Evolutionary conservation across 2,329 filamentous ascomycete species (phyloP), one percentile per base, ranked within the genome.

Genomic region (Onygenales sp.): DNA sequence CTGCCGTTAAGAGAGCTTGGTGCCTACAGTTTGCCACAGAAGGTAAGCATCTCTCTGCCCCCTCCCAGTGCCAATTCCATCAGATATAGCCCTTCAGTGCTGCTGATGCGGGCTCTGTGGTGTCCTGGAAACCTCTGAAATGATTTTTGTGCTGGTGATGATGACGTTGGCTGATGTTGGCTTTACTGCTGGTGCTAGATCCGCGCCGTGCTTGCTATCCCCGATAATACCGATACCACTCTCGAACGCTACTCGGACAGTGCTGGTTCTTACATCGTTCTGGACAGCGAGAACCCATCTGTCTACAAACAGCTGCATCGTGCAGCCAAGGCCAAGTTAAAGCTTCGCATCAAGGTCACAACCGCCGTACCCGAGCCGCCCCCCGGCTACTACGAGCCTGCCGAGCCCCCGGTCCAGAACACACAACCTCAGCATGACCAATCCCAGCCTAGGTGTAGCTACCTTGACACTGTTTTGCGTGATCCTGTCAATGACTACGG

Each of bases 281-380:
- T 98, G 56, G 86, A 95, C 68, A 77, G 83, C 57, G 77, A 78
- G 67, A 94, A 95, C 65, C 73, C 81, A 7, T 78, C 87, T 45
- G 88, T 95, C 64, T 98, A 95, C 79, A 97, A 96, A 77, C 93
- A 96, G 68, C 85, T 98, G 42, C 92, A 93, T 69, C 86, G 93
- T 64, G 93, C 93, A 60, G 93, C 93, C 59, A 98, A 96, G 77
- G 93, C 93, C 39, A 98, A 98, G 79, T 84, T 91, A 60, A 98
- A 97, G 84, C 84, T 98, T 62, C 91, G 93, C 71, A 81, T 98
- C 55, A 88, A 84, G 60, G 85, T 87, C 39, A 85, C 81, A 13
- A 63, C 78, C 51, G 61, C 69, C 21, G 55, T 58, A 43, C 52
- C 52, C 45, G 47, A 58, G 37, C 58, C 59, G 42, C 48, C 56